A percentile compares a stretch with the other conserved stretches of the same genome.
phyloP scores from a whole-genome alignment of 768 basidiomycete genomes.

The Macrolepiota albuminosa region DNA sequence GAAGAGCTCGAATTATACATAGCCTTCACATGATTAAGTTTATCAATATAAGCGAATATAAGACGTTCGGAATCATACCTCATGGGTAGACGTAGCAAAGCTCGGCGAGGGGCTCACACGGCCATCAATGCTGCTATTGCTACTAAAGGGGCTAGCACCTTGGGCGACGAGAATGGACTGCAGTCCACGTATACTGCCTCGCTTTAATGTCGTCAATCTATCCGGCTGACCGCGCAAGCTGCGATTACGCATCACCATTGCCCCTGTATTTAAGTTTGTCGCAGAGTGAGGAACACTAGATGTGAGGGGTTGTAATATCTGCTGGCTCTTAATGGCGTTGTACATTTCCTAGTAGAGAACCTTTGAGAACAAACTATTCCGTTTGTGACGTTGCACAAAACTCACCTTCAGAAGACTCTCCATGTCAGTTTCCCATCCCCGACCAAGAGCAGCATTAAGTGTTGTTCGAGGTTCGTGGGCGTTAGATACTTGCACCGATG shows the following conservation, averaged over 20 bases:
- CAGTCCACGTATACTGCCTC: constrained; percentile 87
- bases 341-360: constrained; percentile 77
- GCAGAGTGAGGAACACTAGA: constrained; percentile 44
- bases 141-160: constrained; percentile 80
- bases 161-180: constrained; percentile 70
- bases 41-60: neutral
- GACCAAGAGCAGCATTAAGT: constrained; percentile 44
- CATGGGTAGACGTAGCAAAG: constrained; percentile 84
- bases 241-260: constrained; percentile 56
- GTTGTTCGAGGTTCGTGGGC: constrained; percentile 28
- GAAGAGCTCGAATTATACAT: constrained; percentile 60
- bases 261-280: constrained; percentile 40
- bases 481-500: constrained; percentile 54
- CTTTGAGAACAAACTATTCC: neutral
- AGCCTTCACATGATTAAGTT: constrained; percentile 29
- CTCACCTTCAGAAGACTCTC: constrained; percentile 79
- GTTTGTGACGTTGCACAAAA: neutral
- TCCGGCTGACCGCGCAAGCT: constrained; percentile 71
- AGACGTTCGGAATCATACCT: constrained; percentile 37
- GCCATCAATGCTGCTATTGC: constrained; percentile 79
- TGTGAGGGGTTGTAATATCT: constrained; percentile 79
- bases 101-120: constrained; percentile 94
- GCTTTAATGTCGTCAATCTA: constrained; percentile 73
- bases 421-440: constrained; percentile 83
- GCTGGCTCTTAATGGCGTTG: constrained; percentile 82